Evolutionary conservation across 2,329 filamentous ascomycete species (phyloP).

Genomic region (Colletotrichum chlorophyti): DNA sequence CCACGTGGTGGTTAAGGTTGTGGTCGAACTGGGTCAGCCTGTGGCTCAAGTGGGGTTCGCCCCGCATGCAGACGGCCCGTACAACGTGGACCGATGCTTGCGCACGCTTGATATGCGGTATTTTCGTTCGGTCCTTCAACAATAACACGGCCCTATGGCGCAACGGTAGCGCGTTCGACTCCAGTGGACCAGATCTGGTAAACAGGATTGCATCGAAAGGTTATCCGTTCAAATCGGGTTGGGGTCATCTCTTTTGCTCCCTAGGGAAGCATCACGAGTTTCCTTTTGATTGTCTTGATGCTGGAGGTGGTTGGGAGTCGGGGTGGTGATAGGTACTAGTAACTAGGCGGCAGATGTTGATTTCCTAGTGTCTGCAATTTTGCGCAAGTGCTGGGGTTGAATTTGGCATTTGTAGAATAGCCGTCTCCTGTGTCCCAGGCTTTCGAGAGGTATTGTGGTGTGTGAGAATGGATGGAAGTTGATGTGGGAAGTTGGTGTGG

Average conservation of each 20-base stretch:
- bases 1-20: conserved; percentile 18
- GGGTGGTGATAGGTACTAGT: no score
- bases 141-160: conserved; percentile 9
- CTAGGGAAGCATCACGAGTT: no score
- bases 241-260: conserved; percentile 17
- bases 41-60: neutral
- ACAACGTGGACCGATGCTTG: accelerated
- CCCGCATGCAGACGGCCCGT: neutral
- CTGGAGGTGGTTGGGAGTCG: no score
- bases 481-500: no score
- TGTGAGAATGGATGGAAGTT: no score
- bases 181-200: neutral
- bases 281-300: no score
- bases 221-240: conserved; percentile 29
- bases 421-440: no score
- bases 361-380: no score
- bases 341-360: no score
- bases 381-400: no score
- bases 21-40: neutral
- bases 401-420: no score
- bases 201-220: conserved; percentile 13
- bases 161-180: conserved; percentile 29
- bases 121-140: accelerated
- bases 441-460: no score
- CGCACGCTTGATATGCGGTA: neutral